These are phyloP conservation scores for Cenchrus fungigraminus DNA, from an alignment of 176 grass and related monocot genomes.

Conservation along the genomic window DNA sequence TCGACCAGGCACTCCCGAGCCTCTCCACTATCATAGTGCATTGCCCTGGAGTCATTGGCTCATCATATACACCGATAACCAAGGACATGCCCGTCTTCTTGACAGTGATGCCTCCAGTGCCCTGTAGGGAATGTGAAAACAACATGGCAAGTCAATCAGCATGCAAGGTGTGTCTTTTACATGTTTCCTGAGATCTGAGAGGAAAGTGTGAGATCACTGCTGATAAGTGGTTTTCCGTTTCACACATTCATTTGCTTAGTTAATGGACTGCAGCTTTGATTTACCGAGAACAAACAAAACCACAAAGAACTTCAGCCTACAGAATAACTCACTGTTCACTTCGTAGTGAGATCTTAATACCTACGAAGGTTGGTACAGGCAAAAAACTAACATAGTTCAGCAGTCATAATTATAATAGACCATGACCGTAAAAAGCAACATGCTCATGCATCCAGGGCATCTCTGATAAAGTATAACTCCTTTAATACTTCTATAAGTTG, in stretches of 20 bases:
- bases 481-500: neutral
- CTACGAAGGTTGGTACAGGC: neutral
- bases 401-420: neutral
- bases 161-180: neutral
- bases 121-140: slow-evolving; percentile 42
- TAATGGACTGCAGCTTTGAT: neutral
- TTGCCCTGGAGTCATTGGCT: slow-evolving; percentile 90
- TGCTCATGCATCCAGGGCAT: neutral
- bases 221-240: neutral
- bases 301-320: neutral
- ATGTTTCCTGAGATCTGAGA: neutral
- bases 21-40: slow-evolving; percentile 93
- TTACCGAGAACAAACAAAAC: neutral
- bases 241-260: neutral
- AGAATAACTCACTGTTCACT: neutral
- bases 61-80: slow-evolving; percentile 81
- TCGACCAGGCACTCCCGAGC: slow-evolving; percentile 91
- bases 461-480: neutral
- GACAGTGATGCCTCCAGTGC: slow-evolving; percentile 66
- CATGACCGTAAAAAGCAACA: neutral
- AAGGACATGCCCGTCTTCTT: slow-evolving; percentile 73
- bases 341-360: neutral
- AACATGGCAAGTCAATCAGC: neutral
- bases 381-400: neutral
- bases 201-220: neutral